Evolutionary conservation across 1,284 basidiomycete species (phyloP), one percentile per base, ranked within the genome.

Genomic region (Pseudozyma pruni): DNA sequence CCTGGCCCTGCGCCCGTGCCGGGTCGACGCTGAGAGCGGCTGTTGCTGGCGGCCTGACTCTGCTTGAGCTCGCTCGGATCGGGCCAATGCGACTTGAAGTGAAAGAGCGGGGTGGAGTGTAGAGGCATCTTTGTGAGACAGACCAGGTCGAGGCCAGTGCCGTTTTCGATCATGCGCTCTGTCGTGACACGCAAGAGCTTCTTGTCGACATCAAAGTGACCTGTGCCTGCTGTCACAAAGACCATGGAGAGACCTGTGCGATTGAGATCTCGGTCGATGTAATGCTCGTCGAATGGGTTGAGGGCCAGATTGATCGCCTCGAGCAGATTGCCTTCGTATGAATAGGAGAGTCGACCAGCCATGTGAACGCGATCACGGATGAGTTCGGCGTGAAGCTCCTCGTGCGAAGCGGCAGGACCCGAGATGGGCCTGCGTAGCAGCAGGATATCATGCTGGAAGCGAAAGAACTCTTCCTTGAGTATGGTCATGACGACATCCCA

Each of bases 111-210:
- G 17, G 84, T 93, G 69, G 91, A 90, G 79, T 98, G 94, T 25
- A 98, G 85, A 1, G 96, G 96, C 64, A 91, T 91, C 83, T 97
- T 97, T 33, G 92, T 90, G 34, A 98, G 86, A 40, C 90, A 91
- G 45, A 99, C 89, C 20, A 98, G 87, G 78, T 98, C 93, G 7
- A 97, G 84, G 0, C 90, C 89, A 67, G 95, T 90, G 0, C 96
- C 96, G 82, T 95, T 94, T 78, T 96, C 94, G 35, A 96, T 87
- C 87, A 98, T 89, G n/a, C 96, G 88, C 48, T 93, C 93, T 0
- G 94, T 97, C 0, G 95, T 98, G 67, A 98, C 84, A 6, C 94
- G 89, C 8, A 99, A 86, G 1, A 98, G 87, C 63, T 89, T 88
- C 83, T 97, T 97, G 68, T 91, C 90, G 3, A 97, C 96, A 20